These are phyloP conservation scores for Amauroascus niger DNA, from an alignment of 2,329 filamentous ascomycete species.

Conservation along the genomic window DNA sequence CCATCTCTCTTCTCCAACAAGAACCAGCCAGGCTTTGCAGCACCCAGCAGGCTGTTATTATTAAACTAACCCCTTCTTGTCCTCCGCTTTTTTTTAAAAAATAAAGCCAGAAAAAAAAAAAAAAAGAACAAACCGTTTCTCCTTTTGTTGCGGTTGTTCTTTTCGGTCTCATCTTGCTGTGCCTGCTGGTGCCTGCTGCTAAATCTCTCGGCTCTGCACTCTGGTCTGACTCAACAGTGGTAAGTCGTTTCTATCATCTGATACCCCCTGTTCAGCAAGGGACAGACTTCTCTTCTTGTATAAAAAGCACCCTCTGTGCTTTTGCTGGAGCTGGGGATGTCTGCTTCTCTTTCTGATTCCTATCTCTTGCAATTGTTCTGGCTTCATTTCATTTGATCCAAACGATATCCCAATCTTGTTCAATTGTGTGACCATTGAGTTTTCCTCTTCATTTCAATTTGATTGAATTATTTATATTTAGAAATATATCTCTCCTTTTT, in stretches of 20 bases:
- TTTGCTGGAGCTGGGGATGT: neutral
- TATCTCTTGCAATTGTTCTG: neutral
- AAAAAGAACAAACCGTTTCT: no score
- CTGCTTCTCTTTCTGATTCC: neutral
- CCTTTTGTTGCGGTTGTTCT: neutral
- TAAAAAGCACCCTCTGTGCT: neutral
- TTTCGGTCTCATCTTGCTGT: constrained; percentile 4
- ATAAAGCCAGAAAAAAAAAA: no score
- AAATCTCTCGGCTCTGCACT: neutral
- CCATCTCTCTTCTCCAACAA: no score
- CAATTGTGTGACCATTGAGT: neutral
- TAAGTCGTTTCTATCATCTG: neutral
- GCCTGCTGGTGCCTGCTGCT: constrained; percentile 3
- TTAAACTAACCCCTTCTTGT: neutral
- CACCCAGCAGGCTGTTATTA: no score
- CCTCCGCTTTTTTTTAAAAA: neutral
- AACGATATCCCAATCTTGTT: no score
- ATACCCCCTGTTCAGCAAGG: neutral
- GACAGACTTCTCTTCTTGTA: neutral
- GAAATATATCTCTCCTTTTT: no score
- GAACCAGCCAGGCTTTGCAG: no score
- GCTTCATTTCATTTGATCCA: no score
- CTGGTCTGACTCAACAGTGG: constrained; percentile 2
- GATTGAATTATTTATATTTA: no score
- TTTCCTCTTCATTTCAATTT: no score